These are phyloP conservation scores for Gymnopilus dilepis DNA, from an alignment of 768 basidiomycete genomes.

Conservation along the genomic window DNA sequence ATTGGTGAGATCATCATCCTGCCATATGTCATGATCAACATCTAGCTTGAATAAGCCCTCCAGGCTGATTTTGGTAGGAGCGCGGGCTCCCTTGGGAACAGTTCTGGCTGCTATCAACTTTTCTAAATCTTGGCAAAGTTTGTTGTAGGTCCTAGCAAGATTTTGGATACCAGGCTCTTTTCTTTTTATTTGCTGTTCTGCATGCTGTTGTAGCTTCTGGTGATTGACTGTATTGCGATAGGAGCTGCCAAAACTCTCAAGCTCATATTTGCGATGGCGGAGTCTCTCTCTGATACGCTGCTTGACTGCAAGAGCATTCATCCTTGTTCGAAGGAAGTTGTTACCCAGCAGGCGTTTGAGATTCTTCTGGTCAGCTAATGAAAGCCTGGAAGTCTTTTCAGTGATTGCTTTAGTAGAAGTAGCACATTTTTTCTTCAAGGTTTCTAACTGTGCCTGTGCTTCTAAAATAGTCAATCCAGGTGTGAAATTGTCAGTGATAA, in stretches of 20 bases:
- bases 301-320: conserved; percentile 32
- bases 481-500: conserved; percentile 6
- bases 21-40: no score
- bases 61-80: conserved; percentile 27
- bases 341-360: conserved; percentile 10
- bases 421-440: neutral
- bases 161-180: conserved; percentile 33
- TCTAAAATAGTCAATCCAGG: neutral
- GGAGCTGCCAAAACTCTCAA: conserved; percentile 27
- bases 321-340: conserved; percentile 21
- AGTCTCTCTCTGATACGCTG: conserved; percentile 23
- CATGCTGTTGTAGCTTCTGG: conserved; percentile 31
- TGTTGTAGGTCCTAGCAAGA: conserved; percentile 15
- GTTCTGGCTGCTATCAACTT: conserved; percentile 21
- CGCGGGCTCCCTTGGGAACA: conserved; percentile 29
- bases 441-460: neutral
- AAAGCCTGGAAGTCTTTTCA: conserved; percentile 3
- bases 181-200: conserved; percentile 27
- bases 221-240: conserved; percentile 26
- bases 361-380: conserved; percentile 6
- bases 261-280: conserved; percentile 32
- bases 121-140: conserved; percentile 24
- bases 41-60: no score
- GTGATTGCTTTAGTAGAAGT: neutral
- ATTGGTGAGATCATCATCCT: conserved; percentile 26